Evolutionary conservation across 2,329 filamentous ascomycete genomes (phyloP).

Genomic region (Penicillium sclerotigenum): DNA sequence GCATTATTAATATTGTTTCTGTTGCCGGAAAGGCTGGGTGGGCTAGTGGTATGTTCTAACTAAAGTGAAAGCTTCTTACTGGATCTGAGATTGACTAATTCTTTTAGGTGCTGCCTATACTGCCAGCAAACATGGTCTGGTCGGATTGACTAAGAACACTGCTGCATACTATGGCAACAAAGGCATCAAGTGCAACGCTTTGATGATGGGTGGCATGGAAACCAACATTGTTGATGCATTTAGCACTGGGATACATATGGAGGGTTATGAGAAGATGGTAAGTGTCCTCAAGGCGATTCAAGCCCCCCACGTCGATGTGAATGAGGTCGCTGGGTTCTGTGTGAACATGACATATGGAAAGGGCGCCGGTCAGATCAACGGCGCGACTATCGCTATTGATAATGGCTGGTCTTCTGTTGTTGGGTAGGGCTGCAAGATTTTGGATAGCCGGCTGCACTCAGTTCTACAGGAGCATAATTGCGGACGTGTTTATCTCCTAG

Average conservation of each 20-base stretch:
- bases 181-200: constrained; percentile 52
- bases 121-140: constrained; percentile 53
- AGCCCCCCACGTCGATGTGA: constrained; percentile 21
- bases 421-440: constrained; percentile 7
- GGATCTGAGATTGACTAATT: neutral
- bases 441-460: neutral
- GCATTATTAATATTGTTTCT: constrained; percentile 55
- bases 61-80: neutral
- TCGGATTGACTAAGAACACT: constrained; percentile 57
- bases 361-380: constrained; percentile 29
- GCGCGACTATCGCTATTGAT: constrained; percentile 30
- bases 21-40: constrained; percentile 47
- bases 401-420: constrained; percentile 27
- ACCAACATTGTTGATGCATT: constrained; percentile 55
- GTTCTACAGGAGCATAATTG: neutral
- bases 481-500: neutral
- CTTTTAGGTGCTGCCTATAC: constrained; percentile 50
- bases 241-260: constrained; percentile 22
- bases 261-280: constrained; percentile 21
- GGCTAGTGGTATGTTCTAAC: constrained; percentile 34
- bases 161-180: constrained; percentile 54
- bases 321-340: constrained; percentile 30
- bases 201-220: constrained; percentile 54
- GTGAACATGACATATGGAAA: constrained; percentile 25
- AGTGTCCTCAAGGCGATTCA: constrained; percentile 15